These are phyloP conservation scores for Calocera viscosa DNA, from an alignment of 768 basidiomycete genomes.

Conservation along the genomic window DNA sequence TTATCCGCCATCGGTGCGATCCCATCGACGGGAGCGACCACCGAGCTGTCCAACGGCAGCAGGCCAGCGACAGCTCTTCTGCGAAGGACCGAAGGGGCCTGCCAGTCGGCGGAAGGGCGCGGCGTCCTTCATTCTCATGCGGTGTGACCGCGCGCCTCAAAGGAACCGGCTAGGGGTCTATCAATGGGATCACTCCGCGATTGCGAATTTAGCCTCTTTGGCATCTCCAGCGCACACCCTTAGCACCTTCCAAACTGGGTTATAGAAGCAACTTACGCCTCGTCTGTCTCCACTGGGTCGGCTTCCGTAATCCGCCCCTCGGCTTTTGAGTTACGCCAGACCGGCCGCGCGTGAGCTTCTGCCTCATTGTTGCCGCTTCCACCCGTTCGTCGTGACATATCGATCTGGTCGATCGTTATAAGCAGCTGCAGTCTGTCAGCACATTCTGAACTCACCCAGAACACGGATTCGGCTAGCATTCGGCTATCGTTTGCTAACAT, in stretches of 20 bases:
- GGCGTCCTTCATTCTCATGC: conserved; percentile 2
- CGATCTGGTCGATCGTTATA: neutral
- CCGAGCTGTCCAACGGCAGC: conserved; percentile 7
- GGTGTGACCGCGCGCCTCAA: neutral
- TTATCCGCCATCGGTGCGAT: conserved; percentile 1
- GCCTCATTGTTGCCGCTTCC: neutral
- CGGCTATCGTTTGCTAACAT: too few species aligned
- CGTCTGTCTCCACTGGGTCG: neutral
- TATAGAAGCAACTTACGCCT: conserved; percentile 6
- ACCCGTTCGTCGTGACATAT: neutral
- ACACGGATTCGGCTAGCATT: neutral
- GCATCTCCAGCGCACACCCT: neutral
- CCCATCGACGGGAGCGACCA: neutral
- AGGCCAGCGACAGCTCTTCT: conserved; percentile 5
- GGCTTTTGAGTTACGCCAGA: neutral
- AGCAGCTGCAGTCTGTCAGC: neutral
- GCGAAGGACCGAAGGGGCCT: conserved; percentile 1
- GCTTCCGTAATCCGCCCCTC: conserved; percentile 6
- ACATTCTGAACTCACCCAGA: neutral
- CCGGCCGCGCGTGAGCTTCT: neutral
- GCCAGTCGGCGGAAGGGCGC: conserved; percentile 7
- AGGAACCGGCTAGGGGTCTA: conserved; percentile 1
- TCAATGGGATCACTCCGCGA: conserved; percentile 5
- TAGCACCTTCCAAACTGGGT: neutral
- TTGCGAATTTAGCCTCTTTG: neutral